These are phyloP conservation scores for Jamesozyma spencerorum DNA, from an alignment of 805 yeast genomes.

Conservation along the genomic window DNA sequence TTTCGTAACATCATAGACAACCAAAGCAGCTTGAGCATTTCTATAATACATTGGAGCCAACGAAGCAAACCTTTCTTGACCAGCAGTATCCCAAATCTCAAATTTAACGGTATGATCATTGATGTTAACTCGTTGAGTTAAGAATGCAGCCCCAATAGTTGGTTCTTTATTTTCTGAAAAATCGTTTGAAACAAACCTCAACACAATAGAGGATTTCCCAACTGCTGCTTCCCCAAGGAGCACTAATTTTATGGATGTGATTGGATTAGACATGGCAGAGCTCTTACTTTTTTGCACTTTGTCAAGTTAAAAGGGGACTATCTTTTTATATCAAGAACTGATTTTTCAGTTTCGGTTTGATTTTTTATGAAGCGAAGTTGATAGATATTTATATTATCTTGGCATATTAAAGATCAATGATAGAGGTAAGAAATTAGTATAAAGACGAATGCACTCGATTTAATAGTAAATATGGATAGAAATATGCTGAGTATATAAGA, in stretches of 20 bases:
- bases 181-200: conserved; percentile 88
- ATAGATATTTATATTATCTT: too few species aligned
- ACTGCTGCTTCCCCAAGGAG: conserved; percentile 96
- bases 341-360: background rate
- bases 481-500: too few species aligned
- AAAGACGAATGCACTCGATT: too few species aligned
- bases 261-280: conserved; percentile 22
- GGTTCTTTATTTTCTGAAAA: conserved; percentile 97
- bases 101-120: conserved; percentile 82
- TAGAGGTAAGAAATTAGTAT: too few species aligned
- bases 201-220: conserved; percentile 86
- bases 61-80: conserved; percentile 93
- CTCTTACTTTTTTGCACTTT: background rate
- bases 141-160: conserved; percentile 94
- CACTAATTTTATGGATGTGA: conserved; percentile 64
- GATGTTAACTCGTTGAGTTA: conserved; percentile 86
- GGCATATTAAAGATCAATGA: too few species aligned
- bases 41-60: conserved; percentile 96
- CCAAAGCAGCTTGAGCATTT: conserved; percentile 93
- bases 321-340: background rate
- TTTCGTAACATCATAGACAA: conserved; percentile 90
- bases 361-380: background rate
- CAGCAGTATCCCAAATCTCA: conserved; percentile 96
- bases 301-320: background rate
- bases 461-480: too few species aligned